A percentile compares a stretch with the other conserved stretches of the same genome.
Conservation (phyloP, 2,329 filamentous ascomycete genomes). For the Alternaria gansuensis region DNA sequence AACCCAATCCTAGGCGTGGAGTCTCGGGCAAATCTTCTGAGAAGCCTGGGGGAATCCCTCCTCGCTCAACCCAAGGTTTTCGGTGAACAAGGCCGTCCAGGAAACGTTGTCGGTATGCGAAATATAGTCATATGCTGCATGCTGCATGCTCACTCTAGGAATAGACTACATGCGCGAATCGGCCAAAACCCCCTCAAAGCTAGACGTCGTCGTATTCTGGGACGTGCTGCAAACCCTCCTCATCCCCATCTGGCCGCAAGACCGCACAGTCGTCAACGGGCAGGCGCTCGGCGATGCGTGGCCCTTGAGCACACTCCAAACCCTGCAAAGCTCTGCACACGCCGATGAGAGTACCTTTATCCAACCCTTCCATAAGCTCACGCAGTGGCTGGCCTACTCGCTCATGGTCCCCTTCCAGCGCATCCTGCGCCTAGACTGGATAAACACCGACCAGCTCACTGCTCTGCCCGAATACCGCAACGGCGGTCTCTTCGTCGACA, state of each 20-base stretch:
- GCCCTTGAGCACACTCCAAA: conserved; percentile 82
- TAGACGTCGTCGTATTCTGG: conserved; percentile 88
- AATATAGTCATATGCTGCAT: no score
- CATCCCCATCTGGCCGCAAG: conserved; percentile 84
- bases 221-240: conserved; percentile 85
- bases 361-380: conserved; percentile 88
- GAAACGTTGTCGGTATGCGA: conserved; percentile 83
- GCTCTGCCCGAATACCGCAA: conserved; percentile 93
- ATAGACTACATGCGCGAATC: conserved; percentile 25
- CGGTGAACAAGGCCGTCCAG: conserved; percentile 80
- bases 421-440: conserved; percentile 79
- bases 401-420: conserved; percentile 83
- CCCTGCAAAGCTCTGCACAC: conserved; percentile 37
- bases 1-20: conserved; percentile 82
- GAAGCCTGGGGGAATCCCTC: conserved; percentile 77
- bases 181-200: conserved; percentile 17
- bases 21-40: conserved; percentile 79
- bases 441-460: conserved; percentile 79
- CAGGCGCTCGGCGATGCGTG: conserved; percentile 89
- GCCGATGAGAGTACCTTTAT: conserved; percentile 62
- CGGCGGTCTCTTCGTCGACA: conserved; percentile 84
- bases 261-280: conserved; percentile 83
- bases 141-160: no score
- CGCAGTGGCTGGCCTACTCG: conserved; percentile 93
- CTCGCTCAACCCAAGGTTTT: conserved; percentile 78